A percentile compares a stretch with the other conserved stretches of the same genome.
Evolutionary conservation across 2,329 filamentous ascomycete genomes (phyloP).

Genomic region (Stagonosporopsis tanaceti): DNA sequence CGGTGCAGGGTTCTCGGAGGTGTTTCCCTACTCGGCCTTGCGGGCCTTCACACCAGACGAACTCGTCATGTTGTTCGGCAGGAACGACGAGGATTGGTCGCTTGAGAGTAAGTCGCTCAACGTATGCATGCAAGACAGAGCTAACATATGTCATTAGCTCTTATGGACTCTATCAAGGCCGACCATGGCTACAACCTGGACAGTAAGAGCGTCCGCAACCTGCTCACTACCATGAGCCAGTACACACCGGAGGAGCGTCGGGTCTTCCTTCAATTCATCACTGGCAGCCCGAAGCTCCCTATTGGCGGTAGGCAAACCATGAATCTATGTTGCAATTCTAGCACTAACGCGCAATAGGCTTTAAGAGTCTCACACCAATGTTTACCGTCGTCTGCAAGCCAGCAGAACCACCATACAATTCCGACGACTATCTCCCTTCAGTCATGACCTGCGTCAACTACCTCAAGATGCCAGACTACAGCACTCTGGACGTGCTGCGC

Average conservation of each 20-base stretch:
- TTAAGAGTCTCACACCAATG: conserved; percentile 96
- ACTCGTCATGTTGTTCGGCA: conserved; percentile 91
- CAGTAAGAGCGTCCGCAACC: conserved; percentile 90
- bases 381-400: conserved; percentile 99
- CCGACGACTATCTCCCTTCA: conserved; percentile 97
- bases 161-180: conserved; percentile 98
- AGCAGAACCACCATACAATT: conserved; percentile 91
- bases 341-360: conserved; percentile 65
- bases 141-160: conserved; percentile 64
- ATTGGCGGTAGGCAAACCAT: conserved; percentile 79
- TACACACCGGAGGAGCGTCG: conserved; percentile 76
- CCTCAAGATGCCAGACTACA: conserved; percentile 96
- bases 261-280: conserved; percentile 97
- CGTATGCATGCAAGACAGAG: not conserved
- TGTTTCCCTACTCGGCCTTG: conserved; percentile 93
- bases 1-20: conserved; percentile 87
- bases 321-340: not conserved
- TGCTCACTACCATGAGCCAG: conserved; percentile 94
- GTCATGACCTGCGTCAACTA: conserved; percentile 99
- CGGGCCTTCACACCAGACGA: conserved; percentile 95
- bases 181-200: conserved; percentile 99
- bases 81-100: conserved; percentile 94
- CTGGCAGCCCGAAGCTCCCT: conserved; percentile 95
- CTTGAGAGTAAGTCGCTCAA: conserved; percentile 80
- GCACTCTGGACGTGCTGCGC: conserved; percentile 75